Evolutionary conservation across 2,329 filamentous ascomycete genomes (phyloP).

Genomic region (Diplodia intermedia): DNA sequence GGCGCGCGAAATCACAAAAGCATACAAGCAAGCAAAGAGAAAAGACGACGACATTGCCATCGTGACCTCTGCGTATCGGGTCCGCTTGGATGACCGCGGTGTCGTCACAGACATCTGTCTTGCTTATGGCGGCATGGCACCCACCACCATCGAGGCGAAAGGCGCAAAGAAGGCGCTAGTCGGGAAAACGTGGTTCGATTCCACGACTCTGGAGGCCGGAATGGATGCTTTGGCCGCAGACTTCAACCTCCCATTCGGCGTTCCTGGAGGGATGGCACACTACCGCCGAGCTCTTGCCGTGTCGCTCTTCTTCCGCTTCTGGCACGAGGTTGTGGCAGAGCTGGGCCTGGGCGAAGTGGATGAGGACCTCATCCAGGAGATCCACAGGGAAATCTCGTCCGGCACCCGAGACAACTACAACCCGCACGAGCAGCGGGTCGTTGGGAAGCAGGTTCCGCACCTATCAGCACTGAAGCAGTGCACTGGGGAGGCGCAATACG

Average conservation of each 20-base stretch:
- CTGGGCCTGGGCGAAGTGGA: slow-evolving; percentile 66
- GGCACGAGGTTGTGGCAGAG: slow-evolving; percentile 79
- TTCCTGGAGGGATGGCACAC: slow-evolving; percentile 95
- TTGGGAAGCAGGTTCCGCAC: slow-evolving; percentile 85
- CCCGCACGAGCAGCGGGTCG: slow-evolving; percentile 80
- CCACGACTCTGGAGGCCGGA: slow-evolving; percentile 80
- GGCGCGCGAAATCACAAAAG: slow-evolving; percentile 79
- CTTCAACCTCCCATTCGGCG: slow-evolving; percentile 84
- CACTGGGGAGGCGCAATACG: slow-evolving; percentile 92
- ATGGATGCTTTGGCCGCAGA: slow-evolving; percentile 84
- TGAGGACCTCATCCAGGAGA: slow-evolving; percentile 75
- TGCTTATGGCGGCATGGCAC: slow-evolving; percentile 93
- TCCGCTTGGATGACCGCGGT: slow-evolving; percentile 72
- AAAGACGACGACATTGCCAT: slow-evolving; percentile 99
- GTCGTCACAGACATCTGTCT: slow-evolving; percentile 76
- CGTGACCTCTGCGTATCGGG: slow-evolving; percentile 82
- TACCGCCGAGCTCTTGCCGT: slow-evolving; percentile 88
- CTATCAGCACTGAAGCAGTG: slow-evolving; percentile 90
- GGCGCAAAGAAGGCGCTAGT: slow-evolving; percentile 73
- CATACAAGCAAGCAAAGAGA: slow-evolving; percentile 94
- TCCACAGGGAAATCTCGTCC: slow-evolving; percentile 80
- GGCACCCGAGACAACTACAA: slow-evolving; percentile 77
- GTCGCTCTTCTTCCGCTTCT: slow-evolving; percentile 97
- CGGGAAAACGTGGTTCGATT: slow-evolving; percentile 78
- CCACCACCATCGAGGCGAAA: slow-evolving; percentile 82